phyloP scores from a whole-genome alignment of 352 stramenopile genomes.

The Phytopythium cucurbitacearum region DNA sequence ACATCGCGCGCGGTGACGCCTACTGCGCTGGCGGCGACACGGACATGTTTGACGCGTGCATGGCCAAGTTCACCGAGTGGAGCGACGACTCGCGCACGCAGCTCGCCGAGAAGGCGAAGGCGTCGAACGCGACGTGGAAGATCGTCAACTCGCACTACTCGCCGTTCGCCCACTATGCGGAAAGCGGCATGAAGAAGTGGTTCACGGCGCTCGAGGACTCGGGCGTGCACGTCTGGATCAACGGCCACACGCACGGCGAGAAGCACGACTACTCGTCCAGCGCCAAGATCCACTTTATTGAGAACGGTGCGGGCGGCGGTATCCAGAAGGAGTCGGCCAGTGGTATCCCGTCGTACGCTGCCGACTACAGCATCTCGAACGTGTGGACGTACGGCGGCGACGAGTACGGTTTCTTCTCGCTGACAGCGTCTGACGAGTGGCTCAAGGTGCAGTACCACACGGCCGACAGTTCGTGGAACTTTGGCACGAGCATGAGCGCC shows the following conservation, averaged over 20 bases:
- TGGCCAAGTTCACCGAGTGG: slow-evolving; percentile 61
- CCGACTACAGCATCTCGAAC: slow-evolving; percentile 33
- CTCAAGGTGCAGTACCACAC: slow-evolving; percentile 69
- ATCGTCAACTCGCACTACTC: slow-evolving; percentile 85
- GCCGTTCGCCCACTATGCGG: slow-evolving; percentile 68
- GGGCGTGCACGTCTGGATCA: slow-evolving; percentile 62
- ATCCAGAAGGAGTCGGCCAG: slow-evolving; percentile 79
- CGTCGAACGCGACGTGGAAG: slow-evolving; percentile 78
- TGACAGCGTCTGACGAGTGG: slow-evolving; percentile 61
- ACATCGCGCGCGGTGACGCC: slow-evolving; percentile 39
- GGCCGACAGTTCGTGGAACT: slow-evolving; percentile 58
- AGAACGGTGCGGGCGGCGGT: slow-evolving; percentile 75
- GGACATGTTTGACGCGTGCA: slow-evolving; percentile 53
- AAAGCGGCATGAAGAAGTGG: slow-evolving; percentile 55
- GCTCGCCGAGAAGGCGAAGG: slow-evolving; percentile 37
- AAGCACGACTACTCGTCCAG: slow-evolving; percentile 61
- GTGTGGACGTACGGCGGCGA: slow-evolving; percentile 58
- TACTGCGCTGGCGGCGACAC: slow-evolving; percentile 53
- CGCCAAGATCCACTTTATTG: slow-evolving; percentile 60
- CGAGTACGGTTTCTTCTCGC: slow-evolving; percentile 70
- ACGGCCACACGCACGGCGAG: slow-evolving; percentile 74
- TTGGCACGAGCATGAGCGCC: slow-evolving; percentile 40
- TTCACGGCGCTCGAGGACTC: slow-evolving; percentile 42
- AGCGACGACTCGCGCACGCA: slow-evolving; percentile 66
- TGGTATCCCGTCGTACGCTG: slow-evolving; percentile 49